These are phyloP conservation scores for Albifimbria verrucaria DNA, from an alignment of 2,329 filamentous ascomycete genomes.

Conservation along the genomic window DNA sequence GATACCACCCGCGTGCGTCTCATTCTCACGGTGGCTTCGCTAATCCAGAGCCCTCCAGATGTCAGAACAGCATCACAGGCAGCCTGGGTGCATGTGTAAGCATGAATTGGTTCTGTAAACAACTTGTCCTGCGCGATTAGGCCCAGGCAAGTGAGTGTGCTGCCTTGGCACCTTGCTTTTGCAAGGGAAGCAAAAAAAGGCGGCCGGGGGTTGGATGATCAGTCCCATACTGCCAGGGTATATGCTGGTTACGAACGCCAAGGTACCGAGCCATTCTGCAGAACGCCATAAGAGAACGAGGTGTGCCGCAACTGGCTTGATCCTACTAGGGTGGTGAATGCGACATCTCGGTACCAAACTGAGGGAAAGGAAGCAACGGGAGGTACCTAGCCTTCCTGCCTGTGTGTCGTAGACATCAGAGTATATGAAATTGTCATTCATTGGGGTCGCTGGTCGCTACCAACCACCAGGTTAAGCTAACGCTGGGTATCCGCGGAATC, in stretches of 20 bases:
- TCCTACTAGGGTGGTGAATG: not conserved
- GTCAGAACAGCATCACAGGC: too few relatives aligned
- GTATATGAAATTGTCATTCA: too few relatives aligned
- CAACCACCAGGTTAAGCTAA: not conserved
- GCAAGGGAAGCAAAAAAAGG: not conserved
- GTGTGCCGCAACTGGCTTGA: not conserved
- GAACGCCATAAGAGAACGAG: not conserved
- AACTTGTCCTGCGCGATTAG: too few relatives aligned
- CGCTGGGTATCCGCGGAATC: not conserved
- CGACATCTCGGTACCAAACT: not conserved
- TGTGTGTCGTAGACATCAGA: too few relatives aligned
- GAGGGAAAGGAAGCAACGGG: not conserved
- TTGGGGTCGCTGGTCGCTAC: not conserved
- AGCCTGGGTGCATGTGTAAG: too few relatives aligned
- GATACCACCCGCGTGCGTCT: too few relatives aligned
- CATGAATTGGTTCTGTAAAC: too few relatives aligned
- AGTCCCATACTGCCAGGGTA: not conserved
- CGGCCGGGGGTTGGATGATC: not conserved
- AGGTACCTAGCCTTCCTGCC: too few relatives aligned
- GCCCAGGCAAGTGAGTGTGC: too few relatives aligned
- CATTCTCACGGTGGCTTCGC: too few relatives aligned
- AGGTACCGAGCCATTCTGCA: not conserved
- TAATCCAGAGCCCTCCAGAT: too few relatives aligned
- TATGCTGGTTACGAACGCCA: not conserved
- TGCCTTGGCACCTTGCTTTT: too few relatives aligned